Conservation (phyloP, 129 eudicot genomes). For the Flaveria bidentis region DNA sequence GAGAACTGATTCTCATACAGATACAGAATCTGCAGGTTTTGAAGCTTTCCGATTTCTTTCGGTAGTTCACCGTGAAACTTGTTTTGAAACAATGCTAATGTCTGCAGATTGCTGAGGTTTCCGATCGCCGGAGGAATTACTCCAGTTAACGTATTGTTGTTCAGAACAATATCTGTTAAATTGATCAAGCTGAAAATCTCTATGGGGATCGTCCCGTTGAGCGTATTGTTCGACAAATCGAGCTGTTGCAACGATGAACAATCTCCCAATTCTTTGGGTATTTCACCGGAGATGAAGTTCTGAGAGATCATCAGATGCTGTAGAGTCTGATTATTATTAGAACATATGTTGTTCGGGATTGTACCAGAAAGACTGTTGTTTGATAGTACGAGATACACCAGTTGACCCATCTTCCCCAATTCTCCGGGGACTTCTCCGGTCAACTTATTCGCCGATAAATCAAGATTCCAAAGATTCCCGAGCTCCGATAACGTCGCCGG, state of each 20-base stretch:
- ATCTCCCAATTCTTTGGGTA: conserved; percentile 63
- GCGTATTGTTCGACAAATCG: conserved; percentile 88
- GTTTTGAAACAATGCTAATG: conserved; percentile 69
- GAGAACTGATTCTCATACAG: conserved; percentile 77
- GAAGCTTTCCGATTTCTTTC: conserved; percentile 75
- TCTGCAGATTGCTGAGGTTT: conserved; percentile 73
- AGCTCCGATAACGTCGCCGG: conserved; percentile 62
- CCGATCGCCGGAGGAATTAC: conserved; percentile 57
- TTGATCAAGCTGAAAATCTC: conserved; percentile 55
- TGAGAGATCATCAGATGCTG: conserved; percentile 61
- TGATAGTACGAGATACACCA: conserved; percentile 55
- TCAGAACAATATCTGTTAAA: conserved; percentile 69
- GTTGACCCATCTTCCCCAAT: conserved; percentile 66
- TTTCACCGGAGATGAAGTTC: conserved; percentile 63
- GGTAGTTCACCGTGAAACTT: conserved; percentile 68
- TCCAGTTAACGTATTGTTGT: conserved; percentile 75
- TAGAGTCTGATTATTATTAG: conserved; percentile 55
- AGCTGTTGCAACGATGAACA: conserved; percentile 59
- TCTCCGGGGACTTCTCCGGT: conserved; percentile 70
- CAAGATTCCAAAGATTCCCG: conserved; percentile 56
- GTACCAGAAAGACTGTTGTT: conserved; percentile 71
- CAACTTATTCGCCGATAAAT: conserved; percentile 73
- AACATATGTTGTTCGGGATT: conserved; percentile 62
- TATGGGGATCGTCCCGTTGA: conserved; percentile 67
- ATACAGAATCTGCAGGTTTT: conserved; percentile 55